Evolutionary conservation across 768 basidiomycete species (phyloP).

Genomic region (Plicaturopsis crispa): DNA sequence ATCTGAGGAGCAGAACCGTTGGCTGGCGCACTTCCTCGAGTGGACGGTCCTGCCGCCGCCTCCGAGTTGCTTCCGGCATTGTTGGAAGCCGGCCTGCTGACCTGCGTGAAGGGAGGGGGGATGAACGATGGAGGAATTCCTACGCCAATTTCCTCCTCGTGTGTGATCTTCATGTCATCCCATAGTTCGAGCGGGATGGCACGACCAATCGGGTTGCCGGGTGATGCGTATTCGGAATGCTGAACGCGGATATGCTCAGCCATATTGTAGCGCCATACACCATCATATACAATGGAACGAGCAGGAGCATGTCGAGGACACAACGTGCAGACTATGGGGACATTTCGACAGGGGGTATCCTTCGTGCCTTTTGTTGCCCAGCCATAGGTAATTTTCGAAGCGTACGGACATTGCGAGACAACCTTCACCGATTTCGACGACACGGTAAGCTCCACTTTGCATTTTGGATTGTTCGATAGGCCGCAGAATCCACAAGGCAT

Average conservation of each 20-base stretch:
- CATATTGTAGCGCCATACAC: conserved; percentile 8
- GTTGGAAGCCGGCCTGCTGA: conserved; percentile 1
- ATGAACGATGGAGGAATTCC: conserved; percentile 1
- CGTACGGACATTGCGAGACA: background rate
- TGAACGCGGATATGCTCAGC: background rate
- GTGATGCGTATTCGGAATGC: conserved; percentile 8
- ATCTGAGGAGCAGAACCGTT: no score
- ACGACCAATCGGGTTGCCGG: conserved; percentile 1
- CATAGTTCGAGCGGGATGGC: conserved; percentile 4
- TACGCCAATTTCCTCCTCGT: conserved; percentile 1
- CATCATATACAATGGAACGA: background rate
- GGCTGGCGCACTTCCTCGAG: no score
- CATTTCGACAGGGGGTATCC: conserved; percentile 3
- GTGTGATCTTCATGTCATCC: background rate
- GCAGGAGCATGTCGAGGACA: conserved; percentile 1
- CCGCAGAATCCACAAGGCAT: no score
- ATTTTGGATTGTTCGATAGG: no score
- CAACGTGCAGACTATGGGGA: conserved; percentile 3
- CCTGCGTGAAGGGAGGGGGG: conserved; percentile 1
- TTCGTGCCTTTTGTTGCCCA: conserved; percentile 2
- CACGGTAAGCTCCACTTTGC: no score
- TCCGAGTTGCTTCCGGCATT: no score
- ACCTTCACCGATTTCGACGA: no score
- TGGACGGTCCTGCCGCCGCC: no score
- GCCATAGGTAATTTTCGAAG: conserved; percentile 1